Conservation (phyloP, 2,329 filamentous ascomycete genomes). For the Atkinsonella texensis region DNA sequence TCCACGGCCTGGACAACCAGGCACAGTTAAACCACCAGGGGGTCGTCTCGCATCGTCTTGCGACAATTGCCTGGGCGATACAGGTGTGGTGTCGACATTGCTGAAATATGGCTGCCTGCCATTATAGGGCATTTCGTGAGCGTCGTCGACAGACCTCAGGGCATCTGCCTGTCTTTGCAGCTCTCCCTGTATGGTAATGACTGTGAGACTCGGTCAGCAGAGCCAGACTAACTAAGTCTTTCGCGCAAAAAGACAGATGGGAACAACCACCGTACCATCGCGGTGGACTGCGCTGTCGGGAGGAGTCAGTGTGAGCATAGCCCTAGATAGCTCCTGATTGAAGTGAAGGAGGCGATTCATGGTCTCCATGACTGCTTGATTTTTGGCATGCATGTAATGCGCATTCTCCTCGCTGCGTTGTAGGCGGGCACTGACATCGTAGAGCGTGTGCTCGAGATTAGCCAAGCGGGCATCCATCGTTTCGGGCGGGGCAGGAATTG, state of each 20-base stretch:
- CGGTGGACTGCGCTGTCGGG: conserved; percentile 67
- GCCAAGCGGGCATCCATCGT: conserved; percentile 63
- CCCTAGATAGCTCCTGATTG: conserved; percentile 73
- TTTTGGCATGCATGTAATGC: conserved; percentile 66
- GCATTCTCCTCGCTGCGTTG: conserved; percentile 75
- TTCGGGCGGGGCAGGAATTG: conserved; percentile 60
- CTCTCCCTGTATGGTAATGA: conserved; percentile 43
- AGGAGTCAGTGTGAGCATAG: conserved; percentile 61
- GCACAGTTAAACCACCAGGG: conserved; percentile 48
- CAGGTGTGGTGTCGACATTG: conserved; percentile 60
- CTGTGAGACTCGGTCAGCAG: conserved; percentile 20
- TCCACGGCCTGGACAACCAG: conserved; percentile 42
- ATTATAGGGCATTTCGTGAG: conserved; percentile 57
- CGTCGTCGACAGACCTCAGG: conserved; percentile 46
- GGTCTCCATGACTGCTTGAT: conserved; percentile 71
- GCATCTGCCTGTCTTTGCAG: conserved; percentile 49
- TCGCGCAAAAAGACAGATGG: conserved; percentile 10
- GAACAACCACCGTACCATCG: conserved; percentile 51
- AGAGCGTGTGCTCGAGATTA: conserved; percentile 69
- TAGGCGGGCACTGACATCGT: conserved; percentile 65
- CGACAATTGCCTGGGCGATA: conserved; percentile 78
- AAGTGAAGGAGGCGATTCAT: conserved; percentile 60
- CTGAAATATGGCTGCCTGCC: conserved; percentile 55
- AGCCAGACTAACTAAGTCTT: background rate
- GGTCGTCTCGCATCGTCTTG: conserved; percentile 75